phyloP scores from a whole-genome alignment of 495 filamentous ascomycete genomes.

The Aspergillus bertholletiae region DNA sequence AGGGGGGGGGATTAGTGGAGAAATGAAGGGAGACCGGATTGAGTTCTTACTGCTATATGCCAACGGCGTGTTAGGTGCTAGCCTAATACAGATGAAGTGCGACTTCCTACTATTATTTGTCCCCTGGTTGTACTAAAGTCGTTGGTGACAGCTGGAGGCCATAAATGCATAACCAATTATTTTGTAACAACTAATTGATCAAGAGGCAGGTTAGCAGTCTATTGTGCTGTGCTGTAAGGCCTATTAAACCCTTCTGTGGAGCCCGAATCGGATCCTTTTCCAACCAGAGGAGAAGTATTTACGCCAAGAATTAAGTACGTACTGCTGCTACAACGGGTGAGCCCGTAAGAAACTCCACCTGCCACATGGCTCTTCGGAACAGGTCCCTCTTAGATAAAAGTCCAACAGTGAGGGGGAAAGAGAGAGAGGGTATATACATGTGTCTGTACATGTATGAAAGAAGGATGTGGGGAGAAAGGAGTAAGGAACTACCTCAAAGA shows the following conservation, averaged over 20 bases:
- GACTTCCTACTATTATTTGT: neutral
- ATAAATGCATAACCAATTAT: neutral
- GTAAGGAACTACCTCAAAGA: no score
- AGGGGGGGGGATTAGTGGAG: no score
- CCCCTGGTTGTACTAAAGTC: neutral
- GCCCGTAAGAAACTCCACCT: conserved; percentile 33
- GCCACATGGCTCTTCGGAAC: conserved; percentile 26
- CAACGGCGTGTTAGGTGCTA: no score
- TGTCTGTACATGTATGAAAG: no score
- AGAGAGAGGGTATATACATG: neutral
- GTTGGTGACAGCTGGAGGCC: neutral
- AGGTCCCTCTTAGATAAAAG: conserved; percentile 1
- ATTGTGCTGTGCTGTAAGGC: neutral
- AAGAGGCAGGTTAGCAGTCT: neutral
- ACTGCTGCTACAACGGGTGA: conserved; percentile 32
- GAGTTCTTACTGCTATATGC: no score
- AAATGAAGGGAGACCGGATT: no score
- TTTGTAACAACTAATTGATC: neutral
- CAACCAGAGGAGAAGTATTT: conserved; percentile 33
- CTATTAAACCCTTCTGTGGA: conserved; percentile 9
- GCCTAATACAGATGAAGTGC: no score
- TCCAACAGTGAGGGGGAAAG: neutral
- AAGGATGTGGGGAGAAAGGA: no score
- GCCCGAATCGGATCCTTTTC: conserved; percentile 14
- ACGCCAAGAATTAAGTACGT: conserved; percentile 27